A percentile compares a stretch with the other conserved stretches of the same genome.
These are phyloP conservation scores for Vitis rotundifolia DNA, from an alignment of 164 flowering plant genomes.

Conservation along the genomic window DNA sequence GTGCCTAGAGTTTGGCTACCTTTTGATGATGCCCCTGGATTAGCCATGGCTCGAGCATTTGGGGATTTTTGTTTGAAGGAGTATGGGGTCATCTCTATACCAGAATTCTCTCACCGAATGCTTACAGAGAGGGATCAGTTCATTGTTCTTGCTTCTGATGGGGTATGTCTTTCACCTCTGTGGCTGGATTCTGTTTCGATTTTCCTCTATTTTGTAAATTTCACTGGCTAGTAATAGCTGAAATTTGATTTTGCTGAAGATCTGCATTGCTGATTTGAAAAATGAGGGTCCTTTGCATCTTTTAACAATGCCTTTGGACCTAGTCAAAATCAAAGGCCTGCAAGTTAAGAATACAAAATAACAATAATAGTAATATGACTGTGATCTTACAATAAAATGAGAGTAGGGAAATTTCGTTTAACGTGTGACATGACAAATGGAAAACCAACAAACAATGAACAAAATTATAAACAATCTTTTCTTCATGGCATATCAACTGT, in stretches of 20 bases:
- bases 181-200: not conserved
- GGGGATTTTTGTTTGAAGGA: constrained; percentile 98
- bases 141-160: constrained; percentile 94
- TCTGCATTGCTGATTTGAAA: too few relatives aligned
- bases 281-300: too few relatives aligned
- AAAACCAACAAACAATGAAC: too few relatives aligned
- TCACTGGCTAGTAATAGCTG: not conserved
- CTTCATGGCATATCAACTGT: too few relatives aligned
- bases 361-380: too few relatives aligned
- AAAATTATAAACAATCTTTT: too few relatives aligned
- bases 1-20: constrained; percentile 91
- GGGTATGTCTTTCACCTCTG: constrained; percentile 53
- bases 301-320: too few relatives aligned
- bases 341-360: too few relatives aligned
- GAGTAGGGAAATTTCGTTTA: too few relatives aligned
- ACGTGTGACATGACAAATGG: too few relatives aligned
- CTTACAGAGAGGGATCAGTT: constrained; percentile 86
- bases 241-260: not conserved
- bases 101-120: constrained; percentile 72
- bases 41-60: constrained; percentile 99
- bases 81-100: constrained; percentile 89
- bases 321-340: too few relatives aligned
- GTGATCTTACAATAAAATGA: too few relatives aligned
- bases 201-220: not conserved
- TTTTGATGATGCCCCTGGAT: constrained; percentile 85